Evolutionary conservation across 768 basidiomycete species (phyloP).

Genomic region (Neoboletus subvelutipes): DNA sequence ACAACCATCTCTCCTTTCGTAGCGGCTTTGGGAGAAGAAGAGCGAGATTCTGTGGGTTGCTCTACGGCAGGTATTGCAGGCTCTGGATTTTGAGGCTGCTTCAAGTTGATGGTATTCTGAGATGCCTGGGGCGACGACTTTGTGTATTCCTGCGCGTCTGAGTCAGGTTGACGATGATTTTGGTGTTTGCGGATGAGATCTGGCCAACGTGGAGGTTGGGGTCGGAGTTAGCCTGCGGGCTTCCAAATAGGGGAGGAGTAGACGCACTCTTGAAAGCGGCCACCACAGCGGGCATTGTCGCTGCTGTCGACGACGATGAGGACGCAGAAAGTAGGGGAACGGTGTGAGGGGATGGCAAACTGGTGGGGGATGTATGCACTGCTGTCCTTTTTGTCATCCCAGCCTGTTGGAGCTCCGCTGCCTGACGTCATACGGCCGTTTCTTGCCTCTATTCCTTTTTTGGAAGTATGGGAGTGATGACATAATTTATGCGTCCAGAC

Average conservation of each 20-base stretch:
- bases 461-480: background rate
- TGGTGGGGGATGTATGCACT: slow-evolving; percentile 13
- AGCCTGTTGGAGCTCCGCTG: slow-evolving; percentile 34
- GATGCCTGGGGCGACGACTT: slow-evolving; percentile 18
- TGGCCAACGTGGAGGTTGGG: slow-evolving; percentile 31
- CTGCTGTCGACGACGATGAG: slow-evolving; percentile 6
- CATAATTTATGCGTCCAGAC: background rate
- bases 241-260: slow-evolving; percentile 1
- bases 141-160: slow-evolving; percentile 28
- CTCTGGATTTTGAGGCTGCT: slow-evolving; percentile 40
- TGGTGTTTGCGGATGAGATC: slow-evolving; percentile 80
- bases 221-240: slow-evolving; percentile 20
- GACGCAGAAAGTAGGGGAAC: background rate
- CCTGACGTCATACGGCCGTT: slow-evolving; percentile 31
- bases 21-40: slow-evolving; percentile 20
- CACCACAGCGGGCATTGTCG: slow-evolving; percentile 68
- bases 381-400: slow-evolving; percentile 33
- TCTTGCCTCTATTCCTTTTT: slow-evolving; percentile 11
- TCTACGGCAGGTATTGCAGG: slow-evolving; percentile 36
- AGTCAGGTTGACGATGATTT: slow-evolving; percentile 48
- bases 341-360: background rate
- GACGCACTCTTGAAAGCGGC: slow-evolving; percentile 84
- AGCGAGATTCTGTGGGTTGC: slow-evolving; percentile 34
- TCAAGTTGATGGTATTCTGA: slow-evolving; percentile 24
- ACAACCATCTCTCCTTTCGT: slow-evolving; percentile 41